Conservation (phyloP, 371 early-diverging fungal species). For the Lichtheimia ramosa region DNA sequence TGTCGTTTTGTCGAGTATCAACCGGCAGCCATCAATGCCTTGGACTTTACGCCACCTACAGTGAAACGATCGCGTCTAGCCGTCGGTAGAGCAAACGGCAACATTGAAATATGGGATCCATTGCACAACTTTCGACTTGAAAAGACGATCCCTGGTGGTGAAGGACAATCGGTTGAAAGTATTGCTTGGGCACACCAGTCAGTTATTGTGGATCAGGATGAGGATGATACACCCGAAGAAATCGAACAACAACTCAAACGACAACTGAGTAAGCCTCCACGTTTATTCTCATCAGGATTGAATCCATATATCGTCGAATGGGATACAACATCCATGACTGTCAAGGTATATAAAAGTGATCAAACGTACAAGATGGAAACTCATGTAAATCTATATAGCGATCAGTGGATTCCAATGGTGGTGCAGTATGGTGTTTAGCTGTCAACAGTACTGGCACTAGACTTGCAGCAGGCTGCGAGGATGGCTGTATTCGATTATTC, state of each 20-base stretch:
- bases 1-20: conserved; percentile 90
- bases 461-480: conserved; percentile 92
- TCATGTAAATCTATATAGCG: conserved; percentile 8
- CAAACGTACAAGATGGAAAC: no score
- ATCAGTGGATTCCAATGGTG: conserved; percentile 82
- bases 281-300: conserved; percentile 87
- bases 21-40: conserved; percentile 82
- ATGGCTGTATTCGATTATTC: conserved; percentile 87
- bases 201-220: conserved; percentile 55
- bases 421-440: conserved; percentile 94
- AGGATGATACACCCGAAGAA: conserved; percentile 56
- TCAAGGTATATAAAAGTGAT: conserved; percentile 54
- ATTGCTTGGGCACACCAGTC: conserved; percentile 86
- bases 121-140: conserved; percentile 63
- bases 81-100: conserved; percentile 88
- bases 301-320: conserved; percentile 89
- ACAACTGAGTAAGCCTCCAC: conserved; percentile 59
- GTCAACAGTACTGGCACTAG: conserved; percentile 72
- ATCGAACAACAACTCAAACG: conserved; percentile 49
- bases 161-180: conserved; percentile 75
- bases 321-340: conserved; percentile 72
- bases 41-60: conserved; percentile 73
- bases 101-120: conserved; percentile 92
- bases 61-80: conserved; percentile 62
- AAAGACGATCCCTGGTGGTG: conserved; percentile 82